Evolutionary conservation across 352 stramenopile genomes (phyloP).

Genomic region (Pythium biforme): DNA sequence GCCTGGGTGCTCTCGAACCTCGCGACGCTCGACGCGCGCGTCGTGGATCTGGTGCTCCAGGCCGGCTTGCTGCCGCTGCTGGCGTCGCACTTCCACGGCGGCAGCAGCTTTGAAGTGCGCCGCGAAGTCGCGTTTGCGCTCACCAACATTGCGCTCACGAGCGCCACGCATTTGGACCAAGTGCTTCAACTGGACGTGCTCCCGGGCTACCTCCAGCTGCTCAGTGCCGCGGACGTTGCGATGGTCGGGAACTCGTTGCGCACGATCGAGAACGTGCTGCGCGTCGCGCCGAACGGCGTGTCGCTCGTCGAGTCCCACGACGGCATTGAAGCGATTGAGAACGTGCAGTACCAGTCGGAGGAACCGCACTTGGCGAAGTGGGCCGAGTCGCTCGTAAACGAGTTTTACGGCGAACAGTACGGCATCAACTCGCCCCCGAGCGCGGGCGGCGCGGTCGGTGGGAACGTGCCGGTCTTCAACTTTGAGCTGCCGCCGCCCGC

Average conservation of each 20-base stretch:
- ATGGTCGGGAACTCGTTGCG: conserved; percentile 77
- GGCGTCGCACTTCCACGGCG: conserved; percentile 49
- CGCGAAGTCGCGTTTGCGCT: conserved; percentile 75
- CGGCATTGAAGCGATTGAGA: conserved; percentile 79
- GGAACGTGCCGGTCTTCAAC: conserved; percentile 23
- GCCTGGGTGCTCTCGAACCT: conserved; percentile 82
- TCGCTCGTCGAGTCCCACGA: conserved; percentile 56
- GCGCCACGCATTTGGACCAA: conserved; percentile 39
- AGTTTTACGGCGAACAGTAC: conserved; percentile 85
- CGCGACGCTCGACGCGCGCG: conserved; percentile 45
- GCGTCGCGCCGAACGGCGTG: conserved; percentile 50
- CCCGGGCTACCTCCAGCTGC: conserved; percentile 52
- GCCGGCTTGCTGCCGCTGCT: conserved; percentile 57
- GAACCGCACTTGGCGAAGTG: conserved; percentile 62
- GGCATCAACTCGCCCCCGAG: conserved; percentile 66
- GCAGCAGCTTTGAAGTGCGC: conserved; percentile 63
- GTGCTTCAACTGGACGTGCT: conserved; percentile 64
- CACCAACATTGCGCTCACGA: conserved; percentile 73
- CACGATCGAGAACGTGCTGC: conserved; percentile 79
- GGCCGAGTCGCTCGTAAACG: conserved; percentile 72
- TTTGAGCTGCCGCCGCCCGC: conserved; percentile 26
- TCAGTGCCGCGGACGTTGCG: conserved; percentile 57
- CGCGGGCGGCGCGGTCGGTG: conserved; percentile 23
- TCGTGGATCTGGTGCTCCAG: conserved; percentile 59
- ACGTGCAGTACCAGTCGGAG: conserved; percentile 64